Percentiles rank a stretch among this genome's conserved stretches.
phyloP scores from a whole-genome alignment of 148 eudicot species.

The Simmondsia chinensis region DNA sequence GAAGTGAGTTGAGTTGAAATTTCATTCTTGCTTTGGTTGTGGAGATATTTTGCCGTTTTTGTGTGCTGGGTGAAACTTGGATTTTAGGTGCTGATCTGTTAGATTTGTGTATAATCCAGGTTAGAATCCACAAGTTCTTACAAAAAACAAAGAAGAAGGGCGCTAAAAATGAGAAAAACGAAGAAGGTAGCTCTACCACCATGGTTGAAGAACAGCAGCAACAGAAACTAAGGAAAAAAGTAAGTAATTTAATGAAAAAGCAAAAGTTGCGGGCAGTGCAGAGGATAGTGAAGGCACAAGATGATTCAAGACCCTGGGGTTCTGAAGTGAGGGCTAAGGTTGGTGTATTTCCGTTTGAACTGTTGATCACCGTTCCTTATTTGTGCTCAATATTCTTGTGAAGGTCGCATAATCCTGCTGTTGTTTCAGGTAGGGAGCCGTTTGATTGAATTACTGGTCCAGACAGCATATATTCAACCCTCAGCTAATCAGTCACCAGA shows the following conservation, averaged over 20 bases:
- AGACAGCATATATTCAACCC: constrained; percentile 78
- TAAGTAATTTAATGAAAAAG: constrained; percentile 64
- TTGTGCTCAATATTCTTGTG: background rate
- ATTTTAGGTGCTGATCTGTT: background rate
- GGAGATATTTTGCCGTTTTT: background rate
- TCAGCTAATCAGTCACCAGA: constrained; percentile 54
- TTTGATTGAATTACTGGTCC: constrained; percentile 70
- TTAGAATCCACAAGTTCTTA: constrained; percentile 60
- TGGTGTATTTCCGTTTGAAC: constrained; percentile 3
- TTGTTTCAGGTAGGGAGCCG: constrained; percentile 75
- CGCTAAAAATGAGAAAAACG: constrained; percentile 14
- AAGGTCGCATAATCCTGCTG: constrained; percentile 4
- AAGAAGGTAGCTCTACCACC: constrained; percentile 24
- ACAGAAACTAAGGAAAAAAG: constrained; percentile 39
- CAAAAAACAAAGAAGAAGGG: constrained; percentile 54
- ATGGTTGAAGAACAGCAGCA: constrained; percentile 38
- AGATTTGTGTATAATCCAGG: constrained; percentile 26
- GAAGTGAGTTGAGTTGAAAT: constrained; percentile 50
- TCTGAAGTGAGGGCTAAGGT: constrained; percentile 79
- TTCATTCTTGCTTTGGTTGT: constrained; percentile 6
- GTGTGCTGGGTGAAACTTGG: background rate
- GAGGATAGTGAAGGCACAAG: constrained; percentile 41
- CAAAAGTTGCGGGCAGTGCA: constrained; percentile 61
- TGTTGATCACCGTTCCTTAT: background rate
- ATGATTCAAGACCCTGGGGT: constrained; percentile 65